Conservation (phyloP, 1,284 basidiomycete genomes). For the Apiotrichum mycotoxinovorans region DNA sequence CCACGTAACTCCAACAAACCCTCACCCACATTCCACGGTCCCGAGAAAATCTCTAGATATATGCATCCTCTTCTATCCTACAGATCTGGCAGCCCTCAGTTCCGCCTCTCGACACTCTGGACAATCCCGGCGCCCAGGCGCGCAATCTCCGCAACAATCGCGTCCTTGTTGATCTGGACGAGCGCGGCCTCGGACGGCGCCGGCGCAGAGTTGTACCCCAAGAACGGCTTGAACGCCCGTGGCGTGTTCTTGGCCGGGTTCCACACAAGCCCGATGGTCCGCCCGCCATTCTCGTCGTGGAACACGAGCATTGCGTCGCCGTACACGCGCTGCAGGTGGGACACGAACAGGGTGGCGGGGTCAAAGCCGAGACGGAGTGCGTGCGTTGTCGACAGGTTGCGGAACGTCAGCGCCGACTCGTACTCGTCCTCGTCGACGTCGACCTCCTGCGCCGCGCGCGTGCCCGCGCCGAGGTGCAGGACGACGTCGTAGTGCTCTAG, state of each 20-base stretch:
- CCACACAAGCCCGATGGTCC: constrained; percentile 78
- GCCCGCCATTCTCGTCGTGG: constrained; percentile 77
- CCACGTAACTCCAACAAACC: no score
- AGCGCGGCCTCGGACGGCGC: constrained; percentile 52
- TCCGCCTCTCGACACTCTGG: constrained; percentile 48
- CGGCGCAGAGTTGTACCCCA: constrained; percentile 64
- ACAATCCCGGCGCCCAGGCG: constrained; percentile 73
- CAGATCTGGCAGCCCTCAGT: neutral
- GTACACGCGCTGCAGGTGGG: constrained; percentile 67
- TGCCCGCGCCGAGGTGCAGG: constrained; percentile 66
- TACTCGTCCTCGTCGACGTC: constrained; percentile 52
- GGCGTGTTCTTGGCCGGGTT: constrained; percentile 59
- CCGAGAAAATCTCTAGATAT: neutral
- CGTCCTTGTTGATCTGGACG: constrained; percentile 69
- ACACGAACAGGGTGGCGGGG: constrained; percentile 65
- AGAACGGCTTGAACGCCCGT: constrained; percentile 72
- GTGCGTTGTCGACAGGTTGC: constrained; percentile 26
- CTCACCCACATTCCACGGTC: no score
- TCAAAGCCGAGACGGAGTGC: constrained; percentile 57
- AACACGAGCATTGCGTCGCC: constrained; percentile 78
- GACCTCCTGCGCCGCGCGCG: constrained; percentile 62
- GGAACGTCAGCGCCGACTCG: constrained; percentile 30
- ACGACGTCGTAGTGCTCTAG: constrained; percentile 80
- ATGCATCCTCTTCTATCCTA: neutral
- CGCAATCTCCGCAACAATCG: constrained; percentile 72